phyloP scores from a whole-genome alignment of 768 basidiomycete genomes.

The Sporobolomyces phaffii region DNA sequence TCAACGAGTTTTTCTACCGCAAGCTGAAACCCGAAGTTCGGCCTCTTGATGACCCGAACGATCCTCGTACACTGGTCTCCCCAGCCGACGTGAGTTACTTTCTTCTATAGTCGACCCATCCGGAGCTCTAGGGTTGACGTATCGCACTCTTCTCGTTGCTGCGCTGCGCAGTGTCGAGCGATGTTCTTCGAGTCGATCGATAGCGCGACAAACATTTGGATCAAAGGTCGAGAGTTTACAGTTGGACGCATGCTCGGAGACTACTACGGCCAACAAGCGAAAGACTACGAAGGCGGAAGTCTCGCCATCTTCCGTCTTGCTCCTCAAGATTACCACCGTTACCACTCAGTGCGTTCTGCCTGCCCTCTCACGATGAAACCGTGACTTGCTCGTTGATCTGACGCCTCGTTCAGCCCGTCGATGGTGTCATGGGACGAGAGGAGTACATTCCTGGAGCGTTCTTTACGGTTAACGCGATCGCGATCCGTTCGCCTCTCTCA shows the following conservation, averaged over 20 bases:
- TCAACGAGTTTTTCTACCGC: slow-evolving; percentile 63
- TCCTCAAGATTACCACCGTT: slow-evolving; percentile 86
- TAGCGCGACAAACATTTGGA: slow-evolving; percentile 87
- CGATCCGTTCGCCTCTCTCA: slow-evolving; percentile 74
- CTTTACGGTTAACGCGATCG: slow-evolving; percentile 88
- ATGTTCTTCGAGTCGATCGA: slow-evolving; percentile 83
- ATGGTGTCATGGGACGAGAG: slow-evolving; percentile 75
- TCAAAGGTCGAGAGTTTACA: slow-evolving; percentile 91
- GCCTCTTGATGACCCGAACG: slow-evolving; percentile 63
- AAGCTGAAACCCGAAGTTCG: slow-evolving; percentile 80
- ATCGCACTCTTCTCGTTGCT: too few relatives aligned
- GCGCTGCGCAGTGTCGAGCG: slow-evolving; percentile 67
- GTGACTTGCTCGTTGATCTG: too few relatives aligned
- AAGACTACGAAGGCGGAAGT: slow-evolving; percentile 70
- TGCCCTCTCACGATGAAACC: slow-evolving; percentile 39
- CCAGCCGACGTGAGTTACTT: slow-evolving; percentile 59
- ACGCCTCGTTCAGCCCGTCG: slow-evolving; percentile 70
- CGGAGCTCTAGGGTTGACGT: too few relatives aligned
- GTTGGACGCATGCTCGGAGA: slow-evolving; percentile 74
- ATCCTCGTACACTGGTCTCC: slow-evolving; percentile 73
- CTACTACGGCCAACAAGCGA: slow-evolving; percentile 61
- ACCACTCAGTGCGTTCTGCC: slow-evolving; percentile 47
- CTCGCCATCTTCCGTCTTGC: slow-evolving; percentile 85
- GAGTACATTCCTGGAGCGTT: slow-evolving; percentile 81
- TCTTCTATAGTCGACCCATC: not conserved